These are phyloP conservation scores for Russula olivacea DNA, from an alignment of 768 basidiomycete genomes.

Conservation along the genomic window DNA sequence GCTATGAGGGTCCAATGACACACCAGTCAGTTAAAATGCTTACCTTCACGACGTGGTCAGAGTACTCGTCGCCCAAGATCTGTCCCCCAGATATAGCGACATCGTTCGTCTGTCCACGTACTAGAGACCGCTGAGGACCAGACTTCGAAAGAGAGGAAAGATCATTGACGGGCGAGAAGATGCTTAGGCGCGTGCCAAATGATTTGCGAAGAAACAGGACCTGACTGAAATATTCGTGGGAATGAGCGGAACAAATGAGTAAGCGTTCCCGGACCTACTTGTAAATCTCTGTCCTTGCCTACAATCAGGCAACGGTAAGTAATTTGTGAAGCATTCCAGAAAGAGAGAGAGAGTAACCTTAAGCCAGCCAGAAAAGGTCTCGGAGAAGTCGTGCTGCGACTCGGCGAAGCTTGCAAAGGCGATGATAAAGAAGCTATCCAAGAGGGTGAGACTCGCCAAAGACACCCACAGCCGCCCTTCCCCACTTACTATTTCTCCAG, in stretches of 20 bases:
- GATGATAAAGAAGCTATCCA: constrained; percentile 81
- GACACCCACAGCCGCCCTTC: neutral
- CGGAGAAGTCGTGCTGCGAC: constrained; percentile 50
- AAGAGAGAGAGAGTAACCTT: constrained; percentile 44
- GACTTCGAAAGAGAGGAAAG: constrained; percentile 75
- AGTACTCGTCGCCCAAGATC: constrained; percentile 92
- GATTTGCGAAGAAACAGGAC: constrained; percentile 79
- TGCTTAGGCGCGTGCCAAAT: constrained; percentile 70
- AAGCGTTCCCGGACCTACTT: constrained; percentile 51
- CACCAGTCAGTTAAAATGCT: constrained; percentile 12
- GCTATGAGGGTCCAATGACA: neutral
- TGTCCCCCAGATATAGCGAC: constrained; percentile 74
- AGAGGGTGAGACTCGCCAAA: neutral
- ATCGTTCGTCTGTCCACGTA: constrained; percentile 68
- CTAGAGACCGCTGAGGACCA: constrained; percentile 50
- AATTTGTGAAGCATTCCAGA: neutral
- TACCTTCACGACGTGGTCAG: constrained; percentile 88
- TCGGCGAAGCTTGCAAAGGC: constrained; percentile 88
- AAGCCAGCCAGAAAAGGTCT: constrained; percentile 83
- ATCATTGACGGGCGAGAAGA: constrained; percentile 91
- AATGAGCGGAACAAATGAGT: neutral
- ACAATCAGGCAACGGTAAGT: neutral
- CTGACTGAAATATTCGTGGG: constrained; percentile 50
- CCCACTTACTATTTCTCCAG: constrained; percentile 81
- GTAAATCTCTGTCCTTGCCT: constrained; percentile 86